Percentiles rank a stretch among this genome's conserved stretches.
phyloP scores from a whole-genome alignment of 805 yeast species.

The Myxozyma nipponensis region DNA sequence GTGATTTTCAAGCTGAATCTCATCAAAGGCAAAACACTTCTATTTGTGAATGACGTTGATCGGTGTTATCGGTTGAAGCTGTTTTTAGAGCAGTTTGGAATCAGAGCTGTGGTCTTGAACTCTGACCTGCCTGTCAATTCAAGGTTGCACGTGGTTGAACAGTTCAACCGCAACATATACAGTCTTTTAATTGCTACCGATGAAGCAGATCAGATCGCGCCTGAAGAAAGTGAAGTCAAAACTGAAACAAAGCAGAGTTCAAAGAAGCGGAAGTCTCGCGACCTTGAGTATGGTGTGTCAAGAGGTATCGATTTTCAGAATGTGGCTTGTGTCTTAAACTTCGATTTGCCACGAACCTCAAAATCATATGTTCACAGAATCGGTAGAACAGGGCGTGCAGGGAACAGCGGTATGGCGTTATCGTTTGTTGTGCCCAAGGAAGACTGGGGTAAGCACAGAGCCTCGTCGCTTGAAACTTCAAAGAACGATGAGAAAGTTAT shows the following conservation, averaged over 20 bases:
- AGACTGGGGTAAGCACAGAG: conserved; percentile 84
- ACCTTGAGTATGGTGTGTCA: conserved; percentile 86
- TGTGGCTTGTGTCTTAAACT: conserved; percentile 93
- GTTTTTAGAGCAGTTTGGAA: conserved; percentile 91
- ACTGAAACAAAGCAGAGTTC: conserved; percentile 14
- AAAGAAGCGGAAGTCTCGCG: conserved; percentile 37
- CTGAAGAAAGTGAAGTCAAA: conserved; percentile 41
- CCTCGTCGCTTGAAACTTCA: conserved; percentile 65
- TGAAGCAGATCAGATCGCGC: conserved; percentile 59
- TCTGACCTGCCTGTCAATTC: conserved; percentile 92
- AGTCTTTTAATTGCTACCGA: conserved; percentile 90
- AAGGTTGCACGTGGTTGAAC: conserved; percentile 90
- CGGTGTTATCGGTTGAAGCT: conserved; percentile 90
- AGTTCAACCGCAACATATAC: conserved; percentile 86
- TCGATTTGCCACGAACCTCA: conserved; percentile 87
- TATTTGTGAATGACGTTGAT: conserved; percentile 91
- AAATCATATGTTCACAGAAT: conserved; percentile 88
- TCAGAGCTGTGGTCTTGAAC: conserved; percentile 80
- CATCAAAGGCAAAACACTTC: conserved; percentile 83
- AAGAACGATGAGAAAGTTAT: conserved; percentile 84
- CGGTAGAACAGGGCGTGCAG: conserved; percentile 98
- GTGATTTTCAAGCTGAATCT: conserved; percentile 85
- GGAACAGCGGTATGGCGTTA: conserved; percentile 89
- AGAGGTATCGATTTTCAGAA: conserved; percentile 96
- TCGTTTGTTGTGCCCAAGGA: conserved; percentile 83